These are phyloP conservation scores for Fusarium sp. DNA, from an alignment of 2,329 filamentous ascomycete genomes.

Conservation along the genomic window DNA sequence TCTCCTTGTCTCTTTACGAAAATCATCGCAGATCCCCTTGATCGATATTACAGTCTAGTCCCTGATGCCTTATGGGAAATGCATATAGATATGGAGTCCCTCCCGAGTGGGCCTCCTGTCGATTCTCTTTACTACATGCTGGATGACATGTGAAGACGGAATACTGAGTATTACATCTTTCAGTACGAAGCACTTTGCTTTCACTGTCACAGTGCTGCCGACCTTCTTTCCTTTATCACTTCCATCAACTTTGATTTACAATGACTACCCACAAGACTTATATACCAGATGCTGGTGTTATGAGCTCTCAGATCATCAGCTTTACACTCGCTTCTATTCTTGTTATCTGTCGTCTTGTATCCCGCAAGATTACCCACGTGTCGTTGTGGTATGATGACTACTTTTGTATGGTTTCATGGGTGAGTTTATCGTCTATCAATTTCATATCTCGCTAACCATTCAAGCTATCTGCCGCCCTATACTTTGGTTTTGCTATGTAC, in stretches of 20 bases:
- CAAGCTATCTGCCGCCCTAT: background rate
- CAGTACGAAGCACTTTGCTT: background rate
- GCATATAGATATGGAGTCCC: background rate
- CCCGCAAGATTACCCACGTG: constrained; percentile 26
- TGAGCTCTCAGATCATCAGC: constrained; percentile 24
- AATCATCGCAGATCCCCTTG: constrained; percentile 3
- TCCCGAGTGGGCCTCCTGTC: background rate
- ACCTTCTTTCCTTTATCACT: background rate
- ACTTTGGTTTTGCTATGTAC: constrained; percentile 29
- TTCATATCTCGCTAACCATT: too few relatives aligned
- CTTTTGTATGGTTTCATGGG: constrained; percentile 25
- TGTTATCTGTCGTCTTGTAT: constrained; percentile 18
- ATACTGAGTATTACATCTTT: background rate
- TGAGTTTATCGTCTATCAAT: background rate
- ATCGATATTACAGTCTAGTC: background rate
- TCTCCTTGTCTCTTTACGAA: background rate
- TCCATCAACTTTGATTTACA: background rate
- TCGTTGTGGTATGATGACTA: constrained; percentile 30
- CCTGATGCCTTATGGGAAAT: background rate
- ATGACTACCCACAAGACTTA: constrained; percentile 1
- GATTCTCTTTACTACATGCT: background rate
- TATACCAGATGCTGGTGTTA: constrained; percentile 24
- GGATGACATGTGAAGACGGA: background rate
- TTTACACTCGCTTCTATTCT: constrained; percentile 20
- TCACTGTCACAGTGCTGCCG: background rate